Percentiles rank a stretch among this genome's conserved stretches.
phyloP scores from a whole-genome alignment of 2,329 filamentous ascomycete species.

The Rutstroemia sp. region DNA sequence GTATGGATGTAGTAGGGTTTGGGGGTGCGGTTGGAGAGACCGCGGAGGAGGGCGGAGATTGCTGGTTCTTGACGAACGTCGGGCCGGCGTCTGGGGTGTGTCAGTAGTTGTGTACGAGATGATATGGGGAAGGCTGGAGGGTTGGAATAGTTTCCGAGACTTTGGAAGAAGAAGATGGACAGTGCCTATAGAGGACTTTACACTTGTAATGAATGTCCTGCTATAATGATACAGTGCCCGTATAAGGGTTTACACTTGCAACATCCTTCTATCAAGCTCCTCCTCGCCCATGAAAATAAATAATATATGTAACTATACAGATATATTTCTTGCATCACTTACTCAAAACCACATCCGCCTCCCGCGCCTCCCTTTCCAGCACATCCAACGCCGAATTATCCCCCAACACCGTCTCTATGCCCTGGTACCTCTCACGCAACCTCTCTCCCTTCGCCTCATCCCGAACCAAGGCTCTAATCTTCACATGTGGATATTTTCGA shows the following conservation, averaged over 20 bases:
- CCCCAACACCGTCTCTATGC: slow-evolving; percentile 1
- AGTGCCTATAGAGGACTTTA: too few relatives aligned
- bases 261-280: too few relatives aligned
- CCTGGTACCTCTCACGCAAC: slow-evolving; percentile 8
- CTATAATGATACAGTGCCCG: neutral
- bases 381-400: slow-evolving; percentile 8
- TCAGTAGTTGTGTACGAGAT: neutral
- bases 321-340: neutral
- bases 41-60: slow-evolving; percentile 10
- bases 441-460: slow-evolving; percentile 1
- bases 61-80: slow-evolving; percentile 5
- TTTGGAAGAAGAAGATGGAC: too few relatives aligned
- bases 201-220: too few relatives aligned
- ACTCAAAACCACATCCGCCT: slow-evolving; percentile 13
- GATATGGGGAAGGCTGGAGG: neutral
- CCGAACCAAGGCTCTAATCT: slow-evolving; percentile 8
- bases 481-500: neutral
- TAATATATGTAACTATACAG: too few relatives aligned
- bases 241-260: too few relatives aligned
- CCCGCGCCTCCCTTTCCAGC: slow-evolving; percentile 2
- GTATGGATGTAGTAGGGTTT: slow-evolving; percentile 15
- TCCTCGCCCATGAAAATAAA: too few relatives aligned
- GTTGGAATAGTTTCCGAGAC: neutral
- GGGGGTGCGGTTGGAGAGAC: neutral
- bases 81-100: neutral